phyloP scores from a whole-genome alignment of 306 rosid genomes.

The Geum urbanum region DNA sequence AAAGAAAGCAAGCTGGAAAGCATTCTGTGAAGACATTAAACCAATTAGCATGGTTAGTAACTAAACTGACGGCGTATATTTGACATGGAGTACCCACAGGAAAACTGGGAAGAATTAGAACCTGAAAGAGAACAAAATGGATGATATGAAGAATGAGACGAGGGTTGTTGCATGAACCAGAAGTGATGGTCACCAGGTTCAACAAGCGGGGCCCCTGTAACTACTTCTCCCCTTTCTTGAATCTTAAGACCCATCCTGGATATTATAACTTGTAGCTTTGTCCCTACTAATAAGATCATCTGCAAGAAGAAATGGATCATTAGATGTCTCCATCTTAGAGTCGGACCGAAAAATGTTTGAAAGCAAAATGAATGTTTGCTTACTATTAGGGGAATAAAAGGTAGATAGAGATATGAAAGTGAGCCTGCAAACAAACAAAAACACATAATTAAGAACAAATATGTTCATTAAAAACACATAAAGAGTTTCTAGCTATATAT shows the following conservation, averaged over 20 bases:
- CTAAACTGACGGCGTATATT: neutral
- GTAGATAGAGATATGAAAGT: conserved; percentile 29
- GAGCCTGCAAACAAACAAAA: conserved; percentile 15
- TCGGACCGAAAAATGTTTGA: neutral
- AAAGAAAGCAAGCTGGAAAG: conserved; percentile 81
- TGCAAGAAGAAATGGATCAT: neutral
- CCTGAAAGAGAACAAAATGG: conserved; percentile 35
- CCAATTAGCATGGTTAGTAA: neutral
- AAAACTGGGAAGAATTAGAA: neutral
- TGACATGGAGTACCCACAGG: no score
- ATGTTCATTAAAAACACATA: no score
- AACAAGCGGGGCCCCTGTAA: conserved; percentile 29
- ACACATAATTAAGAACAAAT: neutral
- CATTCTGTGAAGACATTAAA: conserved; percentile 45
- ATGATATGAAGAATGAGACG: conserved; percentile 29
- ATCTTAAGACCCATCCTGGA: conserved; percentile 32
- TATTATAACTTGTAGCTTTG: conserved; percentile 34
- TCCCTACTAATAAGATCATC: conserved; percentile 32
- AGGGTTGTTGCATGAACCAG: conserved; percentile 31
- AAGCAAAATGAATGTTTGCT: neutral
- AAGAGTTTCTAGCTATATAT: no score
- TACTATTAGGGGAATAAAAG: conserved; percentile 30
- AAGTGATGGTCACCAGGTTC: conserved; percentile 31
- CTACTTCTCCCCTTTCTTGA: conserved; percentile 34
- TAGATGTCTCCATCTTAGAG: neutral